Percentiles rank a stretch among this genome's conserved stretches.
phyloP scores from a whole-genome alignment of 2,329 filamentous ascomycete genomes.

The Nakataea oryzae region DNA sequence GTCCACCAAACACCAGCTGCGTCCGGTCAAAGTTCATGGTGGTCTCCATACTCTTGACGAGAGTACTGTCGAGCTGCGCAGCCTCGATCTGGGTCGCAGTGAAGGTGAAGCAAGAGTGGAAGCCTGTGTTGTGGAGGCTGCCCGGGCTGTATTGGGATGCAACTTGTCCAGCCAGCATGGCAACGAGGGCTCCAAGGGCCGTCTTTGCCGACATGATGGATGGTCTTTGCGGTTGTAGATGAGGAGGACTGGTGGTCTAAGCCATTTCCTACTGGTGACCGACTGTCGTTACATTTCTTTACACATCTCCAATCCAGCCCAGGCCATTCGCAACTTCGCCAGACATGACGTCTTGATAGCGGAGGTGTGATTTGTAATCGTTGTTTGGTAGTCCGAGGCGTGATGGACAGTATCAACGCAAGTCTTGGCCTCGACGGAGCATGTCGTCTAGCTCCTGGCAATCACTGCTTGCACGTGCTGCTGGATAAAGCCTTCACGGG shows the following conservation, averaged over 20 bases:
- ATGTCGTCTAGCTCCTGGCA: no score
- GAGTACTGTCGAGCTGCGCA: constrained; percentile 10
- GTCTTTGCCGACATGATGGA: neutral
- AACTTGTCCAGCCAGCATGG: neutral
- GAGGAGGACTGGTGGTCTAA: neutral
- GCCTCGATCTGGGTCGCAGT: constrained; percentile 13
- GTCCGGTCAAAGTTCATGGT: constrained; percentile 18
- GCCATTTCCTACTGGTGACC: neutral
- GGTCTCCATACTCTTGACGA: constrained; percentile 12
- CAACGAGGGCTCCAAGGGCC: neutral
- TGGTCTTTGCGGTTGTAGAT: neutral
- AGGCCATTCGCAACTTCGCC: neutral
- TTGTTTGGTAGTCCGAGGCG: no score
- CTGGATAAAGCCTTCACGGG: no score
- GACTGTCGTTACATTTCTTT: neutral
- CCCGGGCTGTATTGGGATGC: neutral
- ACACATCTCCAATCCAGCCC: neutral
- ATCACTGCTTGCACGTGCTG: no score
- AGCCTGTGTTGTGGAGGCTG: constrained; percentile 2
- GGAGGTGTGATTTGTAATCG: neutral
- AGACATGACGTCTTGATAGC: neutral
- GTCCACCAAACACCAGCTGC: constrained; percentile 20
- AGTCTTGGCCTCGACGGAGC: no score
- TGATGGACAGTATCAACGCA: no score
- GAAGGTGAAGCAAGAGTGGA: constrained; percentile 19